Base-by-base conservation (phyloP, 257 asterid species). In the Thymus quinquecostatus region DNA sequence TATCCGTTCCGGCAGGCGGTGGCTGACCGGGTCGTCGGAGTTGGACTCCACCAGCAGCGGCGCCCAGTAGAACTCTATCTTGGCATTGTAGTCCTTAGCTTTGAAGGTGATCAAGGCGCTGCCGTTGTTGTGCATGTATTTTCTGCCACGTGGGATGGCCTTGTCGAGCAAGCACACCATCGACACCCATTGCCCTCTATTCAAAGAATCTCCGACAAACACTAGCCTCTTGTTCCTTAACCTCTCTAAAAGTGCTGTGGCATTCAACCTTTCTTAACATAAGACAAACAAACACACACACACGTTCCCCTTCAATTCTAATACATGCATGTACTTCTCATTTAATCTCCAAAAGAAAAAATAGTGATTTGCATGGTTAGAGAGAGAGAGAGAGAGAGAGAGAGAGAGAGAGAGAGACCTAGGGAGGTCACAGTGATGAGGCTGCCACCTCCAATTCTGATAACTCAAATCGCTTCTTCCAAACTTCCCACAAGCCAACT, bases 181-280 rank as follows among this genome's bases (percentile, higher is more conserved):
- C 1, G 98, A 93, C 12, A 93, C 96, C 97, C 97, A 93, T 69
- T 93, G 98, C 8, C 92, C 92, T 81, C 96, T 86, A 56, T 93
- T 93, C 13, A 93, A 60, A 4, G 98, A 90, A 75, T 93, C 98
- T 8, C 98, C 98, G 60, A 93, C 98, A 58, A 83, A 93, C 5
- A 90, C 96, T 43, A 93, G 77, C 84, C 92, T 88, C 71, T 90
- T 93, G 57, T 84, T 85, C 82, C 96, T 88, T 75, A 93, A 70
- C 75, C 86, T 90, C 84, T 85, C 92, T 62, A 93, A 56, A 12
- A 93, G 69, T 65, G 81, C 87, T 69, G 86, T 87, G 60, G 94
- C 96, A 82, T 93, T 88, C 86, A 90, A 92, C 97, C 98, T 89
- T 82, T 64, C 70, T 75, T 78, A 73, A 75, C 65, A 81, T 72